Evolutionary conservation across 164 flowering plant species (phyloP).

Genomic region (Magnolia sinica): DNA sequence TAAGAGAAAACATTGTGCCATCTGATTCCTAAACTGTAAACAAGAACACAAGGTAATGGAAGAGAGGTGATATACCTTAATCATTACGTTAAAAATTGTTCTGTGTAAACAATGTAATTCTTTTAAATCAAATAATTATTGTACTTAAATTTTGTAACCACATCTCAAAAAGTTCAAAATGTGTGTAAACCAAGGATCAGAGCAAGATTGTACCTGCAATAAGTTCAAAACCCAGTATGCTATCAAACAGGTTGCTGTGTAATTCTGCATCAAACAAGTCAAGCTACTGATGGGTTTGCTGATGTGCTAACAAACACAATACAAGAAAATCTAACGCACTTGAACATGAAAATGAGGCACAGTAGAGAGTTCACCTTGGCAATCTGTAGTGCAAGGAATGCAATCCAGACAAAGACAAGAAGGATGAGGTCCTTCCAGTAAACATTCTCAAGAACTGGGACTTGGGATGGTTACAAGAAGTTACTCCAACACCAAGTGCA

Average conservation of each 20-base stretch:
- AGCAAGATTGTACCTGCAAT: slow-evolving; percentile 25
- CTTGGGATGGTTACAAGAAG: slow-evolving; percentile 28
- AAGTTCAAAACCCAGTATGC: slow-evolving; percentile 36
- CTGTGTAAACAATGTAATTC: too few relatives aligned
- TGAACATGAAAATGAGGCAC: too few relatives aligned
- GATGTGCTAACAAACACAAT: neutral
- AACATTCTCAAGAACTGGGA: slow-evolving; percentile 59
- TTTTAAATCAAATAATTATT: too few relatives aligned
- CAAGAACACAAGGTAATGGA: neutral
- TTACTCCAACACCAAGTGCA: slow-evolving; percentile 17
- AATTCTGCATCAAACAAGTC: slow-evolving; percentile 26
- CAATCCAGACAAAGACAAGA: slow-evolving; percentile 77
- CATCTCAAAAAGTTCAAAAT: too few relatives aligned
- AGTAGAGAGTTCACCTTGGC: slow-evolving; percentile 44
- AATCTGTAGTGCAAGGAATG: slow-evolving; percentile 74
- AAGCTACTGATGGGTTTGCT: neutral
- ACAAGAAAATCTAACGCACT: neutral
- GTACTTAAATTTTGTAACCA: too few relatives aligned
- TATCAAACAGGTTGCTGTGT: slow-evolving; percentile 35
- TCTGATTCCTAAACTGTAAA: neutral
- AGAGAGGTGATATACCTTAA: slow-evolving; percentile 56
- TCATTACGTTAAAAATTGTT: slow-evolving; percentile 51
- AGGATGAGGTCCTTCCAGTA: slow-evolving; percentile 84
- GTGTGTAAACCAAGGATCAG: neutral
- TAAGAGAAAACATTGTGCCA: too few relatives aligned